Evolutionary conservation across 805 yeast genomes (phyloP).

Genomic region (Sugiyamaella marilandica): DNA sequence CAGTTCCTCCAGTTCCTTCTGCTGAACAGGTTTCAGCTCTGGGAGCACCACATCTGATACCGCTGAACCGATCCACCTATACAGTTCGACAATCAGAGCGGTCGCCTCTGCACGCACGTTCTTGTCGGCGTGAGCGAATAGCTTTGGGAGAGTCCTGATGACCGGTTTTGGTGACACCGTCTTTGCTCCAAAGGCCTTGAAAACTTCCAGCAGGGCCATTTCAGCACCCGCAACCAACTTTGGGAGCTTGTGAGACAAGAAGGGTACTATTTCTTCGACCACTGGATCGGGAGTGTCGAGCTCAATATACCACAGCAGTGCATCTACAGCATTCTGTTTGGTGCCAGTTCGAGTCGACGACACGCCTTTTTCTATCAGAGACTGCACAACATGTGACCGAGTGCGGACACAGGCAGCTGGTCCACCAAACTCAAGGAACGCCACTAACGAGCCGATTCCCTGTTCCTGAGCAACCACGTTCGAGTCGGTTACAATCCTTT

Average conservation of each 20-base stretch:
- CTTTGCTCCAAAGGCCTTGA: constrained; percentile 58
- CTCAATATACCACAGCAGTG: constrained; percentile 59
- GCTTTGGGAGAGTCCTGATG: constrained; percentile 53
- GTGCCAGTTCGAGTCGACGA: constrained; percentile 72
- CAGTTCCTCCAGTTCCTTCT: constrained; percentile 68
- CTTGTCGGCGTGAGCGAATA: constrained; percentile 81
- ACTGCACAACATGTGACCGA: constrained; percentile 21
- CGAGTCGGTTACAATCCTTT: constrained; percentile 61
- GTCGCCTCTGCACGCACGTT: constrained; percentile 79
- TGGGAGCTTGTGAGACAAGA: constrained; percentile 60
- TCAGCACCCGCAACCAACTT: constrained; percentile 70
- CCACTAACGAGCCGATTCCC: constrained; percentile 55
- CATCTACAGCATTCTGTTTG: constrained; percentile 58
- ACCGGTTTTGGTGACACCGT: constrained; percentile 55
- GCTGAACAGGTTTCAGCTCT: constrained; percentile 85
- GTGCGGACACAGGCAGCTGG: constrained; percentile 36
- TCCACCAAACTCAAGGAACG: constrained; percentile 56
- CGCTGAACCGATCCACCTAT: constrained; percentile 66
- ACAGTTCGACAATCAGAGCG: constrained; percentile 59
- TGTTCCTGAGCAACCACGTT: constrained; percentile 92
- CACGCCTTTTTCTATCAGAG: constrained; percentile 76
- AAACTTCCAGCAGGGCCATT: constrained; percentile 51
- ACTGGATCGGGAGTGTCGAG: constrained; percentile 60
- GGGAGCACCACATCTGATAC: constrained; percentile 58
- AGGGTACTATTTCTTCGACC: constrained; percentile 62